Conservation (phyloP, 1,284 basidiomycete genomes). For the Rhodotorula sp. region DNA sequence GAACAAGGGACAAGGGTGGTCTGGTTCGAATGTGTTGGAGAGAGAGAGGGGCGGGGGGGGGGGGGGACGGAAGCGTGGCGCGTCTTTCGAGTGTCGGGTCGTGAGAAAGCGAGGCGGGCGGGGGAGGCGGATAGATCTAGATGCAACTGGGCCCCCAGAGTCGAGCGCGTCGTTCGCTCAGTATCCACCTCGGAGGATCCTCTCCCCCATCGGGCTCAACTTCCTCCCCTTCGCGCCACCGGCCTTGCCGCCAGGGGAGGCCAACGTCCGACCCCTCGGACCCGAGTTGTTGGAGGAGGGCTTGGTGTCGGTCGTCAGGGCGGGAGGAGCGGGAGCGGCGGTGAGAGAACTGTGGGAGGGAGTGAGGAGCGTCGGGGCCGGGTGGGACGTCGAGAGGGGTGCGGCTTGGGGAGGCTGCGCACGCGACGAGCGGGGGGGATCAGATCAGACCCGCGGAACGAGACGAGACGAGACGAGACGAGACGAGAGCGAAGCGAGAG, state of each 20-base stretch:
- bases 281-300: neutral
- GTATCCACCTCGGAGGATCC: constrained; percentile 32
- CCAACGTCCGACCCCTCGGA: neutral
- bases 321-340: neutral
- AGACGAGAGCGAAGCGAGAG: neutral
- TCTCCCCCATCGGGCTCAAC: constrained; percentile 34
- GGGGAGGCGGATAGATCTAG: too few relatives aligned
- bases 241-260: neutral
- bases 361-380: constrained; percentile 8
- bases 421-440: neutral
- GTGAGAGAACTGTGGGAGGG: constrained; percentile 4
- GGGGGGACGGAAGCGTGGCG: too few relatives aligned
- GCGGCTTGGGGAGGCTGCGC: constrained; percentile 19
- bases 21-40: too few relatives aligned
- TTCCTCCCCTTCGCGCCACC: constrained; percentile 15
- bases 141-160: too few relatives aligned
- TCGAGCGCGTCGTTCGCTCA: neutral
- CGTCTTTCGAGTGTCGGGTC: too few relatives aligned
- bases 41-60: too few relatives aligned
- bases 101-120: too few relatives aligned
- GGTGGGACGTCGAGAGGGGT: neutral
- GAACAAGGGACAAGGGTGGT: too few relatives aligned
- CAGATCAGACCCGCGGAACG: neutral
- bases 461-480: neutral
- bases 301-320: neutral